Evolutionary conservation across 208 protist species (phyloP), one percentile per base, ranked within the genome.

Genomic region (Trypanosoma cruzi): DNA sequence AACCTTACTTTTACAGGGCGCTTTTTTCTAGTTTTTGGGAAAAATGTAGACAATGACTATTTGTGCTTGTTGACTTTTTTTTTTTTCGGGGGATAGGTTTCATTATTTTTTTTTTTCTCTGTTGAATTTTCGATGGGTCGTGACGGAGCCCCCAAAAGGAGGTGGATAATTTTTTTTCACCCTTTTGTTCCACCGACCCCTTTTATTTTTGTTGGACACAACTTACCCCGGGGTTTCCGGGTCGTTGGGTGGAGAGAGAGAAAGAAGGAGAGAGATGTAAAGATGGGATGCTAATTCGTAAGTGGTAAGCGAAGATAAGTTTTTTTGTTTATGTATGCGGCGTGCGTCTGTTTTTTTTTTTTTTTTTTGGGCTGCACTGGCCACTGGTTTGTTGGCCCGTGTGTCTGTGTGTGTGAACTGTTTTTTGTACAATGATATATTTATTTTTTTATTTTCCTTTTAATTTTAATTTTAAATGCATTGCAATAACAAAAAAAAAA

Each of bases 291-390:
- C 40, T 14, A 2, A 44, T 44, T 44, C 40, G 40, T 4, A 40
- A 40, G 36, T 44, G 8, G 18, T 14, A 44, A 1, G 40, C 3
- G 40, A 14, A 16, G 10, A 14, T 2, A 44, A 13, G 1, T 2
- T 13, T 16, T 44, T 2, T 14, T 44, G 3, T 44, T 44, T 14
- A 44, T 44, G 18, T 44, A 44, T 1, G 40, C 11, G n/a, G n/a
- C n/a, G n/a, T n/a, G n/a, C n/a, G n/a, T n/a, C n/a, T n/a, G 40
- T 18, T 42, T 60, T 18, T 3, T 48, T 44, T 73, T 50, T 64
- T 60, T 64, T 55, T 68, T 63, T 68, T 61, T 48, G 54, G 37
- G 6, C 53, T 36, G 29, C 31, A 11, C 18, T 28, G 13, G 4
- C 18, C 5, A 59, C 11, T 22, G 24, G 29, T 0, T 4, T 31